A percentile compares a stretch with the other conserved stretches of the same genome.
Conservation (phyloP, 768 basidiomycete genomes). For the Phaeotremella fagi region DNA sequence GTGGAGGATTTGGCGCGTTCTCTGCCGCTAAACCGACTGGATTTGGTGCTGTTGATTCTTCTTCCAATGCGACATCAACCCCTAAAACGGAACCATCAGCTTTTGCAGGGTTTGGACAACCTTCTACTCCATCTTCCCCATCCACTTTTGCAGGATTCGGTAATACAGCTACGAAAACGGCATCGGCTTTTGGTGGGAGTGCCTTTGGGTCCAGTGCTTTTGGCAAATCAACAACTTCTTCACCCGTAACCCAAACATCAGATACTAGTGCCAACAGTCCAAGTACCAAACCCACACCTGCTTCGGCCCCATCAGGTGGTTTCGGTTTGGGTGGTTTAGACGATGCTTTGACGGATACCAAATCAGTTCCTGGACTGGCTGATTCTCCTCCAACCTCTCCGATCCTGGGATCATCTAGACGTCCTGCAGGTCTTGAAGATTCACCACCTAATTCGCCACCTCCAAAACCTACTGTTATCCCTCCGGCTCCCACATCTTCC, state of each 20-base stretch:
- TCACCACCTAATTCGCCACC: constrained; percentile 31
- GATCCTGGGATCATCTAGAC: not conserved
- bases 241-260: not conserved
- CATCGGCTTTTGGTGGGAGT: constrained; percentile 19
- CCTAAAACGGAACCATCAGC: not conserved
- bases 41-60: constrained; percentile 21
- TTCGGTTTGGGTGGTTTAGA: constrained; percentile 40
- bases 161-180: constrained; percentile 6
- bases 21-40: not conserved
- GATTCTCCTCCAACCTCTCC: constrained; percentile 38
- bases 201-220: constrained; percentile 21
- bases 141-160: constrained; percentile 3
- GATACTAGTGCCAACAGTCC: not conserved
- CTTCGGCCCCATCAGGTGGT: constrained; percentile 16
- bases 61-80: constrained; percentile 24
- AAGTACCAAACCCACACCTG: too few species aligned
- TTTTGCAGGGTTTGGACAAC: constrained; percentile 17
- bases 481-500: constrained; percentile 2
- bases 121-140: constrained; percentile 7
- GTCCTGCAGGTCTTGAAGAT: constrained; percentile 24
- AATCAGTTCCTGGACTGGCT: constrained; percentile 28
- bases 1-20: not conserved
- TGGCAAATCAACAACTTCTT: constrained; percentile 1
- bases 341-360: constrained; percentile 20
- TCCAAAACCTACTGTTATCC: not conserved